Conservation (phyloP, 1,284 basidiomycete genomes). For the Trametes hirsuta region DNA sequence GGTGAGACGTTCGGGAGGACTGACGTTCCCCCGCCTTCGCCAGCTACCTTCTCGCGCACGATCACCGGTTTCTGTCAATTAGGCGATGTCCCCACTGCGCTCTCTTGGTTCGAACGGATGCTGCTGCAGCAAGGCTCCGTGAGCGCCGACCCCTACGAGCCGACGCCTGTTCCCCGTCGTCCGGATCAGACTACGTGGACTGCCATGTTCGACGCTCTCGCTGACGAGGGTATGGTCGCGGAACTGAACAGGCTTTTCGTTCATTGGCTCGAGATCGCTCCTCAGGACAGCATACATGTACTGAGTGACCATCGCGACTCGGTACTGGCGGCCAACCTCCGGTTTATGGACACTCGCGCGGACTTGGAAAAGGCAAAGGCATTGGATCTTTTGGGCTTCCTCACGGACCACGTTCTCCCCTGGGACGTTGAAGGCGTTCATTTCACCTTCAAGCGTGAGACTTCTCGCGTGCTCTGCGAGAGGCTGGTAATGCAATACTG, state of each 20-base stretch:
- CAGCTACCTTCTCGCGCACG: conserved; percentile 67
- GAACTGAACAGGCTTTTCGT: conserved; percentile 61
- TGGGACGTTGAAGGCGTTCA: conserved; percentile 16
- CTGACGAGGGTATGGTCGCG: conserved; percentile 45
- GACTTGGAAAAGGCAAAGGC: conserved; percentile 24
- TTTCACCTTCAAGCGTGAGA: conserved; percentile 24
- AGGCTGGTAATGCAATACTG: conserved; percentile 26
- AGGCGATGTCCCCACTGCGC: conserved; percentile 67
- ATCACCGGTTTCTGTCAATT: conserved; percentile 67
- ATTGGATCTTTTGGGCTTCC: conserved; percentile 33
- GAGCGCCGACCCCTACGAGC: conserved; percentile 41
- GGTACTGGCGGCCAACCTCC: conserved; percentile 45
- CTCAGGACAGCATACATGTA: conserved; percentile 41
- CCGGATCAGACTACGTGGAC: conserved; percentile 57
- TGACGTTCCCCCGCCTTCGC: conserved; percentile 60
- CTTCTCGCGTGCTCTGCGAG: conserved; percentile 23
- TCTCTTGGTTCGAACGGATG: conserved; percentile 73
- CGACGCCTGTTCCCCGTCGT: conserved; percentile 46
- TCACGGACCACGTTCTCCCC: conserved; percentile 29
- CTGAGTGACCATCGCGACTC: conserved; percentile 36
- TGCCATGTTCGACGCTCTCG: conserved; percentile 57
- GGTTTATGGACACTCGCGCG: conserved; percentile 36
- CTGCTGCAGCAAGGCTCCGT: conserved; percentile 46
- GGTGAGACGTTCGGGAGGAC: conserved; percentile 39
- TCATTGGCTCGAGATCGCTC: conserved; percentile 39